Base-by-base conservation (phyloP, 371 early-diverging fungal genomes). In the Actinomucor elegans region DNA sequence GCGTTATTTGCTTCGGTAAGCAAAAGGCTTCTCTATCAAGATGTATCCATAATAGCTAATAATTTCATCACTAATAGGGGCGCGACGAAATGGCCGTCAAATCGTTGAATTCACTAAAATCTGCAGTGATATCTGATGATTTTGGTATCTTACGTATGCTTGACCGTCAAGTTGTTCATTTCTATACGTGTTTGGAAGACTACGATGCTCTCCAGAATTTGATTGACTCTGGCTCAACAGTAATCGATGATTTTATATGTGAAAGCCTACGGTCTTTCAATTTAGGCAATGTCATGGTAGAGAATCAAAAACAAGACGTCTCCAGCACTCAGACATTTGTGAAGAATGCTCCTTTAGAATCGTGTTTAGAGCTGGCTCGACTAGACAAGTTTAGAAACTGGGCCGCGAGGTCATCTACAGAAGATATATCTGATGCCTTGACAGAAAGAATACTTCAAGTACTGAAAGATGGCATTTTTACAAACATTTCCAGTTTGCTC, bases 1-100 rank as follows among this genome's bases (percentile, higher is more conserved):
- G 65, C 64, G 4, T 21, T 59, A 15, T 75, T 75, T 57, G 66
- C 76, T 15, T 52, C 61, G 0, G 71, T 70, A 67, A 41, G 34
- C 29, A 9, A 7, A n/a, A n/a, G n/a, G n/a, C 11, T 15, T 28
- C 5, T 18, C 8, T 24, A 14, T 18, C 24, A 14, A 15, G 6
- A 46, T 0, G 23, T 33, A 15, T 21, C 2, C 1, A 8, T 44
- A 15, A 2, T 17, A 11, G 20, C 6, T 5, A 21, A 8, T 48
- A 28, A 51, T 34, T 11, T 1, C 2, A 15, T 27, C 32, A 17
- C 49, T 32, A 12, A n/a, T 24, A 75, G 69, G 67, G 69, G 7
- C 48, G 52, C 17, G 57, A 69, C 34, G 77, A 77, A 49, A 27
- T 24, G 12, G 77, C 72, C 0, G 67, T 69, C 15, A 57, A 63